Evolutionary conservation across 495 filamentous ascomycete species (phyloP).

Genomic region (Rusavskia elegans): DNA sequence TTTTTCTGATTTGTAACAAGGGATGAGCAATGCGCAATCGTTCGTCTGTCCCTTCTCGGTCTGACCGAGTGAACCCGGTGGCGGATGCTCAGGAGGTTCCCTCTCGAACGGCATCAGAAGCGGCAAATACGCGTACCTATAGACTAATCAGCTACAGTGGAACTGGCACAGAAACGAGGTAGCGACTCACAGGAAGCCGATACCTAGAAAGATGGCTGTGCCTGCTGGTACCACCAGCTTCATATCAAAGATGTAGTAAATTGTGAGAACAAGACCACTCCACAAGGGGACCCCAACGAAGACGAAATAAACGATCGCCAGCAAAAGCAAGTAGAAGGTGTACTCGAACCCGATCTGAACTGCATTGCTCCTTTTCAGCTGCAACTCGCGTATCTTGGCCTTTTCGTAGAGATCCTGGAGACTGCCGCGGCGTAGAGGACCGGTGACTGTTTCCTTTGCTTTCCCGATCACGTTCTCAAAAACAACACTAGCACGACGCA

Average conservation of each 20-base stretch:
- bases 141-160: no score
- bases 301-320: constrained; percentile 24
- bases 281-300: constrained; percentile 27
- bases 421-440: neutral
- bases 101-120: constrained; percentile 24
- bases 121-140: constrained; percentile 19
- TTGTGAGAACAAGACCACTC: constrained; percentile 25
- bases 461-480: neutral
- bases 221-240: constrained; percentile 24
- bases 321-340: constrained; percentile 17
- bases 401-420: constrained; percentile 11
- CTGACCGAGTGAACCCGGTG: neutral
- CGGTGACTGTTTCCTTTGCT: neutral
- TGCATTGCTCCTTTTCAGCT: constrained; percentile 19
- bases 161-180: no score
- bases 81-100: constrained; percentile 13
- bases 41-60: constrained; percentile 6
- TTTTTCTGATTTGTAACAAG: constrained; percentile 28
- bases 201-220: constrained; percentile 21
- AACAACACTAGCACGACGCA: constrained; percentile 1
- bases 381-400: constrained; percentile 9
- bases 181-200: constrained; percentile 18
- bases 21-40: constrained; percentile 29
- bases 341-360: constrained; percentile 23
- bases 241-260: constrained; percentile 21